Conservation (phyloP, 2,329 filamentous ascomycete genomes). For the Hypoxylon sp. region DNA sequence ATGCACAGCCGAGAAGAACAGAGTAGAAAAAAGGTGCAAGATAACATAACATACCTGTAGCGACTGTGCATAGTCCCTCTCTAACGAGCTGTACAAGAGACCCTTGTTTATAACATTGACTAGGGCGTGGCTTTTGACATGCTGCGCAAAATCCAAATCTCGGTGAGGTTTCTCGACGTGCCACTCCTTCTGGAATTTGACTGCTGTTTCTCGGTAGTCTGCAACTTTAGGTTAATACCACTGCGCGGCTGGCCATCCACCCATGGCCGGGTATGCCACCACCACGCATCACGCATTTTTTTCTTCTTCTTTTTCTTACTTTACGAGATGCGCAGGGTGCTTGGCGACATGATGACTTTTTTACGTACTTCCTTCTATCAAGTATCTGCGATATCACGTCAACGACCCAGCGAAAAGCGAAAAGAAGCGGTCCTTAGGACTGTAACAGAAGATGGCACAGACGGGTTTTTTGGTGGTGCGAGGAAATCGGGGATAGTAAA, state of each 20-base stretch:
- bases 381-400: constrained; percentile 55
- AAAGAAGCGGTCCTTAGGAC: constrained; percentile 3
- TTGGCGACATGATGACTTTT: constrained; percentile 24
- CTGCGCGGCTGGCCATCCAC: constrained; percentile 34
- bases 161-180: constrained; percentile 68
- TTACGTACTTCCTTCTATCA: constrained; percentile 69
- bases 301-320: constrained; percentile 12
- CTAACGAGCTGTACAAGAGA: constrained; percentile 66
- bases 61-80: constrained; percentile 61
- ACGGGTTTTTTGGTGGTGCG: constrained; percentile 19
- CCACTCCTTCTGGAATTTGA: constrained; percentile 75
- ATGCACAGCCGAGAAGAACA: constrained; percentile 28
- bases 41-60: constrained; percentile 58
- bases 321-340: constrained; percentile 20
- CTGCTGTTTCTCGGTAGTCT: constrained; percentile 74
- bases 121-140: constrained; percentile 70
- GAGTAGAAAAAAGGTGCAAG: too few species aligned
- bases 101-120: constrained; percentile 70
- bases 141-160: constrained; percentile 68
- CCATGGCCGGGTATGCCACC: constrained; percentile 40
- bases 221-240: constrained; percentile 49
- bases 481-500: constrained; percentile 33
- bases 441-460: constrained; percentile 12
- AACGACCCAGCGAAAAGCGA: constrained; percentile 34
- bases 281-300: constrained; percentile 28